Evolutionary conservation across 2,329 filamentous ascomycete species (phyloP), one percentile per base, ranked within the genome.

Genomic region (Hypoxylon rubiginosum): DNA sequence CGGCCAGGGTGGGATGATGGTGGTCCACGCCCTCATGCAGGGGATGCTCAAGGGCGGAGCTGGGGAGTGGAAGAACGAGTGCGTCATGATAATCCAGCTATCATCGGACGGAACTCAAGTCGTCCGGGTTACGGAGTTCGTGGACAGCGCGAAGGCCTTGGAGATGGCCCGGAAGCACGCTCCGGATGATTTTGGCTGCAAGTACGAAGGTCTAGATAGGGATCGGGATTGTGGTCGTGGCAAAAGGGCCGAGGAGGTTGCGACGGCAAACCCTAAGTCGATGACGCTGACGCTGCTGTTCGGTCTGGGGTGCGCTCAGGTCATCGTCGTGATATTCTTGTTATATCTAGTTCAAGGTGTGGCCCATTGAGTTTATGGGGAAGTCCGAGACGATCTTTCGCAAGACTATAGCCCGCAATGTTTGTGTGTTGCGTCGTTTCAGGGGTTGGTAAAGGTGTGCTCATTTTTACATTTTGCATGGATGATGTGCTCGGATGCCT

Each of bases 121-220:
- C 13, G 53, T 63, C 15, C 70, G 72, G 26, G 70, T 79, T 50
- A 60, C 64, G 26, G 78, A 84, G 75, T 83, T 83, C 71, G 79
- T 83, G 55, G 77, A 83, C 63, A 81, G 79, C 71, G 72, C 70
- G 15, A 80, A 81, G 71, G 75, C 82, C 62, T 67, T 74, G 46
- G 77, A 79, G 64, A 78, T 79, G 77, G 70, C 66, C 21, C 59
- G 75, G 50, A 74, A 60, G 24, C 73, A 78, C 55, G 72, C 74
- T 1, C 75, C 76, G 13, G 69, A 72, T n/a, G 59, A 70, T 41
- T 78, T 80, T 65, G 73, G 54, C 19, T 59, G 41, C 34, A 32
- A 49, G 46, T 30, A 49, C 24, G 15, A 63, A 11, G 49, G 39
- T 19, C 32, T 51, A 6, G 39, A 54, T 4, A 11, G 6, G 10